Conservation (phyloP, 2,329 filamentous ascomycete genomes). For the Monosporascus sp. region DNA sequence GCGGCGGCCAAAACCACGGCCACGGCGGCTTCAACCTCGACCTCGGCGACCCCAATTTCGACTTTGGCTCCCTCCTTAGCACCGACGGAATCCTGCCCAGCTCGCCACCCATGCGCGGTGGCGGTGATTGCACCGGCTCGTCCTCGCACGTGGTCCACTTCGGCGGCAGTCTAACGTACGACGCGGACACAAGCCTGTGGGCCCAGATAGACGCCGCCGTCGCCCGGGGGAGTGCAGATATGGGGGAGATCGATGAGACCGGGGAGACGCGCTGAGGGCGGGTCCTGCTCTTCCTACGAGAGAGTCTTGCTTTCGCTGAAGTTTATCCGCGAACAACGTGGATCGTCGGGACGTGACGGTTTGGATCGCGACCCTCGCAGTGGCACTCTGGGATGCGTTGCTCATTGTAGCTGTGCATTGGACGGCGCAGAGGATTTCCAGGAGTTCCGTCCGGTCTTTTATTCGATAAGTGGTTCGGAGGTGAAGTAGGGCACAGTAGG, state of each 20-base stretch:
- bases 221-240: neutral
- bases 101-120: conserved; percentile 37
- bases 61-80: conserved; percentile 44
- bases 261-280: no score
- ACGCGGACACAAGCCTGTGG: conserved; percentile 2
- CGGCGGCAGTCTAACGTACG: conserved; percentile 10
- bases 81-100: conserved; percentile 43
- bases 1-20: neutral
- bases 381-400: no score
- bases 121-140: conserved; percentile 1
- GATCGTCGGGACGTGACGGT: no score
- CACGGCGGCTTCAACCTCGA: conserved; percentile 36
- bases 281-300: neutral
- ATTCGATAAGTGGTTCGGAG: no score
- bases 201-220: neutral
- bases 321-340: no score
- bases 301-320: neutral
- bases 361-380: no score
- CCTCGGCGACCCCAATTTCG: conserved; percentile 31
- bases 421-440: no score
- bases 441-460: no score
- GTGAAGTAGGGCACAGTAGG: no score
- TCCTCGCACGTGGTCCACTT: conserved; percentile 14
- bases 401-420: no score
- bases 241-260: neutral